These are phyloP conservation scores for Thermomyces lanuginosus DNA, from an alignment of 2,329 filamentous ascomycete species.

Conservation along the genomic window DNA sequence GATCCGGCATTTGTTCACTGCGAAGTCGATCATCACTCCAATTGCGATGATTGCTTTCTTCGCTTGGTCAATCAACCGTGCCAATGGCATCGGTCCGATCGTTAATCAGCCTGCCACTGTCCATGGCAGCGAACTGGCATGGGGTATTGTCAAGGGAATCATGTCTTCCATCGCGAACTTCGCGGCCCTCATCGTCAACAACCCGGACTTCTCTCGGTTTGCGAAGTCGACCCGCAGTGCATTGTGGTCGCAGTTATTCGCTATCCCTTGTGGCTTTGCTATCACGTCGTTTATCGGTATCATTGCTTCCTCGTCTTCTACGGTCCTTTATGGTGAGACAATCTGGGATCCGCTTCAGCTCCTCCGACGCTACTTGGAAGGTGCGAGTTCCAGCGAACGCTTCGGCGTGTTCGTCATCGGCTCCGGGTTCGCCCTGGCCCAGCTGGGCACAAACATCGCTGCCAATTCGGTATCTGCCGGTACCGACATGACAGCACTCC, in stretches of 20 bases:
- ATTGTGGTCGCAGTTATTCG: constrained; percentile 62
- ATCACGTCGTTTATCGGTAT: constrained; percentile 76
- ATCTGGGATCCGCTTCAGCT: constrained; percentile 61
- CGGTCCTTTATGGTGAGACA: constrained; percentile 46
- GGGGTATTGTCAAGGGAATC: constrained; percentile 69
- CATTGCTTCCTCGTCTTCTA: constrained; percentile 53
- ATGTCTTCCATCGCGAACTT: constrained; percentile 88
- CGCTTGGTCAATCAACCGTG: constrained; percentile 69
- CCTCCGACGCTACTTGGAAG: constrained; percentile 50
- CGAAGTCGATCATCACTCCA: constrained; percentile 74
- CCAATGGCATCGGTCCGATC: constrained; percentile 70
- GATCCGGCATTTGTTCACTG: constrained; percentile 77
- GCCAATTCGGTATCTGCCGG: constrained; percentile 74
- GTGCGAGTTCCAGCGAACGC: constrained; percentile 50
- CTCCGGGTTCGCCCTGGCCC: constrained; percentile 55
- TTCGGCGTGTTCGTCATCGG: constrained; percentile 64
- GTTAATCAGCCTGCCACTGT: constrained; percentile 49
- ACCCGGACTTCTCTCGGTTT: constrained; percentile 75
- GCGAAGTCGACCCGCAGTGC: constrained; percentile 59
- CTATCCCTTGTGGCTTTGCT: constrained; percentile 55
- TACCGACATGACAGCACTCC: constrained; percentile 64
- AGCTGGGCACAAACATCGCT: constrained; percentile 74
- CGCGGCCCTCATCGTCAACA: constrained; percentile 64
- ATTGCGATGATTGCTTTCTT: constrained; percentile 72
- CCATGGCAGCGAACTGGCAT: constrained; percentile 54